Base-by-base conservation (phyloP, 768 basidiomycete species). In the Leucosporidium yakuticum region DNA sequence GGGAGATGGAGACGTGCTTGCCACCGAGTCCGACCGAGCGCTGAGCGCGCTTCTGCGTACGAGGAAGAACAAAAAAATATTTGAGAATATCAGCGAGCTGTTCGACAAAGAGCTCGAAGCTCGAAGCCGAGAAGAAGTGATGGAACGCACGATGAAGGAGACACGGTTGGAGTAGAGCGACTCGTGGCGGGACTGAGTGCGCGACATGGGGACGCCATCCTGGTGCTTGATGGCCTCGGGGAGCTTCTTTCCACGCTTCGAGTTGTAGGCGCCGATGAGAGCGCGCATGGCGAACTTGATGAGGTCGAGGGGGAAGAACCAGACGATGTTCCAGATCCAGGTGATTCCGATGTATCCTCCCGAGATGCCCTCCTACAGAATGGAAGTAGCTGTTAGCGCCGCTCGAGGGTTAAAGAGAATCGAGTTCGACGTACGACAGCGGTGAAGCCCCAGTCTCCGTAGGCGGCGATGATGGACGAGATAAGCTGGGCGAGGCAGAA, bases 281-380 rank as follows among this genome's bases (percentile, higher is more conserved):
- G 91, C 89, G 82, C 95, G 93, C 90, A 97, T 93, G 44, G 83
- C 89, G 79, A 96, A 95, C 69, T 74, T 74, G 85, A 97, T 89
- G 80, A 85, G 85, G 80, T 98, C 95, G 60, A 98, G 86, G 61
- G 95, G 95, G 73, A 90, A 78, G 85, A 94, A 98, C 94, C 95
- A 95, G 64, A 94, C 75, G 72, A 96, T 89, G 82, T 97, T 89
- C 93, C 91, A 93, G 73, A 94, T 84, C 94, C 94, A 97, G 67
- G 95, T 84, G 73, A 98, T 93, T 81, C 94, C 95, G 73, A 97
- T 90, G 94, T 94, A 97, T 32, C 87, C 89, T 77, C 90, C 94
- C 69, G 88, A 90, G 78, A 97, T 87, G 29, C 81, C 77, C 62
- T 50, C 21, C 39, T 44, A 15, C 17, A 9, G 14, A 44, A 5